Base-by-base conservation (phyloP, 495 filamentous ascomycete genomes). In the Penicillium diatomitis region DNA sequence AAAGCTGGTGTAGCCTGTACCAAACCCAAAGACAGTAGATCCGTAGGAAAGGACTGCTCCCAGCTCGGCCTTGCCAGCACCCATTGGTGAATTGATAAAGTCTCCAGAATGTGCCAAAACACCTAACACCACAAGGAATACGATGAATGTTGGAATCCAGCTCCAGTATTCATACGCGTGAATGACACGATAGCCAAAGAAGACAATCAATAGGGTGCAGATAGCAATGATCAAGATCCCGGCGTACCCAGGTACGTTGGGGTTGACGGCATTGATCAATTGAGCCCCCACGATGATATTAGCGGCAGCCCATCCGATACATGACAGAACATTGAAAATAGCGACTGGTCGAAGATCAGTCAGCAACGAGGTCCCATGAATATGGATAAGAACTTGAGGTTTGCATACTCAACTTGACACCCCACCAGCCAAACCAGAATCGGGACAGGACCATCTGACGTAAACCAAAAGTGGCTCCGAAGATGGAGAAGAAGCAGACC, bases 401-500 rank as follows among this genome's bases (percentile, higher is more conserved):
- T 20, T 12, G 2, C 54, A 50, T 50, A 57, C 54, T 53, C 30
- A 57, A 41, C 47, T 57, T 57, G 2, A 57, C 58, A 44, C 55
- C 52, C 51, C 51, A 52, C 44, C 56, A 79, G 54, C 77, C 76
- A 43, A 76, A 80, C 44, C 69, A 71, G 50, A 69, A 80, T 5
- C 77, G 66, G 5, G 75, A 76, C 52, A 77, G 68, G 2, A 79
- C 64, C 72, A 80, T 78, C 58, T 79, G 77, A 6, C 77, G 66
- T 61, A 80, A 60, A 6, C 77, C 77, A 2, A 71, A 72, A 42
- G 74, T 67, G 4, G 77, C 70, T 0, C 74, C 75, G 47, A 75
- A 59, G 6, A 70, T 77, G 32, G 65, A 69, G 27, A 78, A 66
- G 46, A 76, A 80, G 3, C 73, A 74, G n/a, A 73, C 70, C 3